These are phyloP conservation scores for Chaetomium cochliodes DNA, from an alignment of 495 filamentous ascomycete genomes.

Conservation along the genomic window DNA sequence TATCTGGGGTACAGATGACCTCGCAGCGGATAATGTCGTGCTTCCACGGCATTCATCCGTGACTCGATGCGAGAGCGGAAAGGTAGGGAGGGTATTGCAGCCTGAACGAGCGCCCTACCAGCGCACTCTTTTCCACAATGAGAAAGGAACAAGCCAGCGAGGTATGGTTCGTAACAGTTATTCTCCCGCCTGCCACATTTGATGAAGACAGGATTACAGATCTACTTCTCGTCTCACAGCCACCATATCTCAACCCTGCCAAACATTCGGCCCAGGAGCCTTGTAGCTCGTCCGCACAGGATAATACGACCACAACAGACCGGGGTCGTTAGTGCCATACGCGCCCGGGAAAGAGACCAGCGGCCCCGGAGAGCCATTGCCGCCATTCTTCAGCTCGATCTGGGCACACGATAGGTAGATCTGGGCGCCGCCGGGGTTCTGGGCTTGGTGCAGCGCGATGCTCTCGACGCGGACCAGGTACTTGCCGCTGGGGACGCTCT, in stretches of 20 bases:
- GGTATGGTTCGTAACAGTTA: no score
- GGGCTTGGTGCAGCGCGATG: conserved; percentile 43
- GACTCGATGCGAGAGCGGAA: no score
- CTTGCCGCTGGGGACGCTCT: conserved; percentile 41
- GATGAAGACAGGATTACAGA: no score
- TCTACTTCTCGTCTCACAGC: background rate
- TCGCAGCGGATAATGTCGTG: no score
- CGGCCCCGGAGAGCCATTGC: conserved; percentile 32
- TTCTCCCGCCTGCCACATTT: no score
- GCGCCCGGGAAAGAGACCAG: conserved; percentile 40
- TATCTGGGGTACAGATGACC: no score
- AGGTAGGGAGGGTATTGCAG: no score
- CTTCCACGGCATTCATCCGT: no score
- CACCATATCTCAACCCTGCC: conserved; percentile 23
- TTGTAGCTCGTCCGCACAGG: conserved; percentile 35
- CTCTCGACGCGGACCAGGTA: conserved; percentile 44
- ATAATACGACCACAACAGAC: conserved; percentile 31
- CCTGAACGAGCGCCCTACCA: no score
- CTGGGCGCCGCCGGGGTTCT: conserved; percentile 41
- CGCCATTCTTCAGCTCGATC: conserved; percentile 41
- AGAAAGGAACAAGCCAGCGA: no score
- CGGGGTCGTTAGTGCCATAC: conserved; percentile 38
- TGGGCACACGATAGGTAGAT: conserved; percentile 44
- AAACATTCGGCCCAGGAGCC: conserved; percentile 41
- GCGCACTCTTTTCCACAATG: no score